Conservation (phyloP, 495 filamentous ascomycete genomes). For the Aspergillus funiculosus region DNA sequence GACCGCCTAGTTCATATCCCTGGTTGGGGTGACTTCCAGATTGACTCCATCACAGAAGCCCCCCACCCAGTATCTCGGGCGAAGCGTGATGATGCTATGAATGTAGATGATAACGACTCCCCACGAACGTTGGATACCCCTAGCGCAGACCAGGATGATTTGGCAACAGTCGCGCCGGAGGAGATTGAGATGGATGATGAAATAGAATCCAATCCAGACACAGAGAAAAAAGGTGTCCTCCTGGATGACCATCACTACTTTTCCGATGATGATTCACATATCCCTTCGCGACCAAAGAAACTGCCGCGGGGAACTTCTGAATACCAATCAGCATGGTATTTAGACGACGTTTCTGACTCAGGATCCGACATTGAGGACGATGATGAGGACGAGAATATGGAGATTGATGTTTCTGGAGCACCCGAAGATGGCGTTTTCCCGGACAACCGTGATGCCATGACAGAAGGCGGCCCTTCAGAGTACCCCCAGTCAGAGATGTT, state of each 20-base stretch:
- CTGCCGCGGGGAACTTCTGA: slow-evolving; percentile 86
- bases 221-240: slow-evolving; percentile 69
- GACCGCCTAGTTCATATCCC: slow-evolving; percentile 86
- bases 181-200: slow-evolving; percentile 70
- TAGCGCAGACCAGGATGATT: slow-evolving; percentile 69
- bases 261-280: slow-evolving; percentile 75
- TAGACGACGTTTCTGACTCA: slow-evolving; percentile 80
- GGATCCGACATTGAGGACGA: slow-evolving; percentile 71
- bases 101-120: slow-evolving; percentile 51
- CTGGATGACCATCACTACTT: slow-evolving; percentile 98
- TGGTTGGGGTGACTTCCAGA: slow-evolving; percentile 93
- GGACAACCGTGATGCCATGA: slow-evolving; percentile 58
- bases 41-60: slow-evolving; percentile 76
- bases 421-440: slow-evolving; percentile 78
- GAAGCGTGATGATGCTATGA: slow-evolving; percentile 63
- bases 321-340: slow-evolving; percentile 90
- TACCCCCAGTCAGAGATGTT: slow-evolving; percentile 90
- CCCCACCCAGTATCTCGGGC: slow-evolving; percentile 49
- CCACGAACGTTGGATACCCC: slow-evolving; percentile 59
- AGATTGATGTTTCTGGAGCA: slow-evolving; percentile 45
- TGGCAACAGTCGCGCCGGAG: slow-evolving; percentile 80
- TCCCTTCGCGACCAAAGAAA: slow-evolving; percentile 58
- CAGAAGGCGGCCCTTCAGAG: slow-evolving; percentile 75
- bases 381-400: slow-evolving; percentile 45
- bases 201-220: slow-evolving; percentile 52